Base-by-base conservation (phyloP, 1,284 basidiomycete genomes). In the Sanghuangporus sanghuang region DNA sequence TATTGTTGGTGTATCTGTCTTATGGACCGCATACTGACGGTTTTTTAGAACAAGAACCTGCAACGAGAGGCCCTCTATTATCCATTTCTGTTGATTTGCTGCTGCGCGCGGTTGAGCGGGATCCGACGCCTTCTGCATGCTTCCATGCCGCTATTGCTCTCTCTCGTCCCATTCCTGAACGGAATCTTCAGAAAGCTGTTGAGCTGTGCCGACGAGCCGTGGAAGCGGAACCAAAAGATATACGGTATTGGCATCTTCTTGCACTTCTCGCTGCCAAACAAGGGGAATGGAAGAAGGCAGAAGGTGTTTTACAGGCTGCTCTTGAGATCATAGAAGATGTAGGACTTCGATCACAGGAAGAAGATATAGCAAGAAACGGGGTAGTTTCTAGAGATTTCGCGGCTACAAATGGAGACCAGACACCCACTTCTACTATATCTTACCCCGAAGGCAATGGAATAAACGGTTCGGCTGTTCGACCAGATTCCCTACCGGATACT, bases 201-300 rank as follows among this genome's bases (percentile, higher is more conserved):
- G 75, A 82, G 7, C 79, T 86, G 49, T 91, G 93, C 0, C 86
- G 91, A 11, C 74, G 79, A 11, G 92, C 93, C 0, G 85, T 96
- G 9, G 93, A 96, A 74, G 81, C 83, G 3, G 87, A 91, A 61
- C 80, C 90, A 0, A 77, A 77, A 27, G 89, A 92, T 68, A 81
- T 92, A 32, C 83, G 92, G 48, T 87, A 91, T 62, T 98, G 96
- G 96, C 96, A 98, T 74, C 81, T 98, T 16, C 82, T 98, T 0
- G 93, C 92, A 0, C 78, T 99, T 5, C 74, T 98, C 14, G 79
- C 96, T 9, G 88, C 89, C 0, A 89, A 92, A 5, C 79, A 81
- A 39, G 93, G 91, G 65, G 89, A 96, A 70, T 95, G 92, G 92
- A 76, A 78, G 39, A 89, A 87, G 6, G 95, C 96, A 0, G 79